phyloP scores from a whole-genome alignment of 129 eudicot genomes.

The Lactuca sativa region DNA sequence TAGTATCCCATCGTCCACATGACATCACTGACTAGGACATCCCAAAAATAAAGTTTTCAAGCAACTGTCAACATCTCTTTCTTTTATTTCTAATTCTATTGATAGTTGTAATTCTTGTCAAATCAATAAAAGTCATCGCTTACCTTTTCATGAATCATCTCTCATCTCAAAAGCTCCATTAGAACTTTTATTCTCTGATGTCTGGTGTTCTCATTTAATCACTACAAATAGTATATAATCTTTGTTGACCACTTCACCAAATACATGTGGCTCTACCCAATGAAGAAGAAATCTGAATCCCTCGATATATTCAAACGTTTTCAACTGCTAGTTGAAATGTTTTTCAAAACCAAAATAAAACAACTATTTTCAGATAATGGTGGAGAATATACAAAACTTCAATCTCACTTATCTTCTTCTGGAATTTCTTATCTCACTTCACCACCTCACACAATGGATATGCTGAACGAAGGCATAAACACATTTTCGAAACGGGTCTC shows the following conservation, averaged over 20 bases:
- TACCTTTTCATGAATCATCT: neutral
- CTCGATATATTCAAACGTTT: neutral
- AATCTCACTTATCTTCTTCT: too few species aligned
- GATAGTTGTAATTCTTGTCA: conserved; percentile 16
- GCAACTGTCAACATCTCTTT: neutral
- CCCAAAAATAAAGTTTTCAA: neutral
- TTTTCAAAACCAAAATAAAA: too few species aligned
- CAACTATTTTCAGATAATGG: too few species aligned
- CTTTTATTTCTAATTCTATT: neutral
- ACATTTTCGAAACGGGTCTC: too few species aligned
- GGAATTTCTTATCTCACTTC: too few species aligned
- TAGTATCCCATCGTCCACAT: neutral
- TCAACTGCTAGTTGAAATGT: neutral
- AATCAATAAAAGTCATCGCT: neutral
- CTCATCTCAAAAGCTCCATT: neutral
- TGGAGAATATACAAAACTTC: too few species aligned
- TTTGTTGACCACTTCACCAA: neutral
- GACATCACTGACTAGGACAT: conserved; percentile 11
- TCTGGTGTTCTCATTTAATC: too few species aligned
- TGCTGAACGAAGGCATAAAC: too few species aligned
- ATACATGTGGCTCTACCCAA: neutral
- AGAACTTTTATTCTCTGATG: neutral
- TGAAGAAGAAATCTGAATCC: too few species aligned
- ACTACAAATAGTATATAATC: too few species aligned
- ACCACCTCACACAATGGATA: too few species aligned